Conservation (phyloP, 495 filamentous ascomycete genomes). For the Penicillium simplicissimum region DNA sequence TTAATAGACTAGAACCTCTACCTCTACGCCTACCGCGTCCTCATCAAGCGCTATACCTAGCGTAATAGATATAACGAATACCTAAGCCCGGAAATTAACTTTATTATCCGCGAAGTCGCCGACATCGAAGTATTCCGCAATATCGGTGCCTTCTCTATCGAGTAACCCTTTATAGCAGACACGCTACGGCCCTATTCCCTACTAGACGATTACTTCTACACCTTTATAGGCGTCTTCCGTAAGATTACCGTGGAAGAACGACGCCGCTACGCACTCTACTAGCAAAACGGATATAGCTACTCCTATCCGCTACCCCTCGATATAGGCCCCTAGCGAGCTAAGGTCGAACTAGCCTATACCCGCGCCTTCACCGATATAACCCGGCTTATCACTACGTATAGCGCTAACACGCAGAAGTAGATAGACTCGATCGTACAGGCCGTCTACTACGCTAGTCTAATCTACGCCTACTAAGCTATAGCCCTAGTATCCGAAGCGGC, state of each 20-base stretch:
- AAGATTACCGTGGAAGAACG: constrained; percentile 12
- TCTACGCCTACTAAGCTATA: constrained; percentile 6
- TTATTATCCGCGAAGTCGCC: constrained; percentile 7
- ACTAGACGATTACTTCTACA: constrained; percentile 4
- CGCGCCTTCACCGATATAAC: constrained; percentile 3
- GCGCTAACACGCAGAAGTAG: background rate
- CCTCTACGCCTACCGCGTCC: constrained; percentile 6
- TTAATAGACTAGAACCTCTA: constrained; percentile 12
- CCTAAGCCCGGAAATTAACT: background rate
- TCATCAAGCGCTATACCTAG: constrained; percentile 4
- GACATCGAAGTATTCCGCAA: constrained; percentile 12
- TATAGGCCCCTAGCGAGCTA: constrained; percentile 4
- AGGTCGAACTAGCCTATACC: background rate
- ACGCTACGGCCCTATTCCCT: background rate
- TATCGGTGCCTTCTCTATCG: constrained; percentile 7
- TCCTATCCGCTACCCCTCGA: background rate
- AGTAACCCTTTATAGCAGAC: background rate
- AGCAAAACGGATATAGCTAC: background rate
- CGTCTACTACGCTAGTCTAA: constrained; percentile 7
- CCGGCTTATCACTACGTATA: constrained; percentile 1
- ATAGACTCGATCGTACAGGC: constrained; percentile 9
- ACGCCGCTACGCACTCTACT: background rate
- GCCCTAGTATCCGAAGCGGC: background rate
- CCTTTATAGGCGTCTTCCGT: constrained; percentile 11
- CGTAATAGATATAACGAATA: background rate